These are phyloP conservation scores for Rubia yunnanensis DNA, from an alignment of 257 asterid species.

Conservation along the genomic window DNA sequence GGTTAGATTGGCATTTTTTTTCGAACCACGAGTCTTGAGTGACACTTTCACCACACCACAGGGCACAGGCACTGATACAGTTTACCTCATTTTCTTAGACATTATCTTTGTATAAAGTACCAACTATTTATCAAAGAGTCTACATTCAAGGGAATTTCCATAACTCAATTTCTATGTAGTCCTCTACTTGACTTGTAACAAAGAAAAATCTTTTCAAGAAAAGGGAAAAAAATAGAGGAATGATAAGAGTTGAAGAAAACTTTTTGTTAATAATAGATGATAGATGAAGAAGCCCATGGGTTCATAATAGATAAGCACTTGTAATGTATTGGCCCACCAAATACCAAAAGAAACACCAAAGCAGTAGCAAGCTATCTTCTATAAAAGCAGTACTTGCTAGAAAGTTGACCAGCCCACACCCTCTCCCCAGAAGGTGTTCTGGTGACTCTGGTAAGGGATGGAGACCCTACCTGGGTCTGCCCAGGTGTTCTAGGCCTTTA, in stretches of 20 bases:
- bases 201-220: no score
- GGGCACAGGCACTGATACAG: neutral
- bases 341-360: no score
- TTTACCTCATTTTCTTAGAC: neutral
- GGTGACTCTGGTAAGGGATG: no score
- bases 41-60: neutral
- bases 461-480: no score
- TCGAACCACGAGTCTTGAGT: neutral
- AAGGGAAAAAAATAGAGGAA: no score
- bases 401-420: no score
- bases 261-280: neutral
- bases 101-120: neutral
- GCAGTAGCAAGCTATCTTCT: no score
- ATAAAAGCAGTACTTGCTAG: no score
- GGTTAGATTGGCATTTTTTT: neutral
- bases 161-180: neutral
- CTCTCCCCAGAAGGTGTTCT: no score
- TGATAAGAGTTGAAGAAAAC: no score
- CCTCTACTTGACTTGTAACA: neutral
- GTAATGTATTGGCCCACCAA: neutral
- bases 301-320: neutral
- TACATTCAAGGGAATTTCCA: neutral
- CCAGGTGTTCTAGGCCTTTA: no score
- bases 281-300: neutral
- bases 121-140: neutral